These are phyloP conservation scores for Ustilaginoidea virens DNA, from an alignment of 2,329 filamentous ascomycete genomes.

Conservation along the genomic window DNA sequence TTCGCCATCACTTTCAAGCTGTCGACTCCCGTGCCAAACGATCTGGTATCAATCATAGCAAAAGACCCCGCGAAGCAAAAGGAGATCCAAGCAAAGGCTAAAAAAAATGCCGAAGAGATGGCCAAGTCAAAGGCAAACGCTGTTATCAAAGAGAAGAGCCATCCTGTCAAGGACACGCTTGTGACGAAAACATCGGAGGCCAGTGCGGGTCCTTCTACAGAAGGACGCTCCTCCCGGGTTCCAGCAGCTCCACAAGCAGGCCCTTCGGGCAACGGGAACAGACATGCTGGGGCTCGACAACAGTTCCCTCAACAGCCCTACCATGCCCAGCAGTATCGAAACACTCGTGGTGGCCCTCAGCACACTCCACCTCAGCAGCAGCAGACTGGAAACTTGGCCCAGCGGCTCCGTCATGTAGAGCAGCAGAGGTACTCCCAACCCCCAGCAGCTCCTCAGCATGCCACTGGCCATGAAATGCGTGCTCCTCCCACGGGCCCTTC, in stretches of 20 bases:
- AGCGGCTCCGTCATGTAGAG: constrained; percentile 36
- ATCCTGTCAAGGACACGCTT: constrained; percentile 25
- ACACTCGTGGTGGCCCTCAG: constrained; percentile 28
- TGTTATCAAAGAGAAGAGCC: constrained; percentile 25
- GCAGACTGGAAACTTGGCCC: constrained; percentile 28
- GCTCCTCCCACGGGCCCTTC: constrained; percentile 61
- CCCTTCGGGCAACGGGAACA: constrained; percentile 15
- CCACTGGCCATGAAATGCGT: constrained; percentile 48
- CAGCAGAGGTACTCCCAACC: constrained; percentile 33
- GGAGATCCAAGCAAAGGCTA: constrained; percentile 79
- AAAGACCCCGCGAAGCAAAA: constrained; percentile 94
- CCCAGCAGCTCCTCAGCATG: constrained; percentile 29
- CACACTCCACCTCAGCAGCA: constrained; percentile 25
- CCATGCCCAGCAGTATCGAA: constrained; percentile 30
- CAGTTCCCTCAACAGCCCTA: constrained; percentile 31
- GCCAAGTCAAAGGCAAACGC: constrained; percentile 37
- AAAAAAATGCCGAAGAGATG: constrained; percentile 54
- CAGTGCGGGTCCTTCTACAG: constrained; percentile 8
- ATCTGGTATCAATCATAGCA: constrained; percentile 86
- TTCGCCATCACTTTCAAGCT: constrained; percentile 93
- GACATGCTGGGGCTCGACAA: constrained; percentile 32
- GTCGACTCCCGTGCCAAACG: constrained; percentile 76
- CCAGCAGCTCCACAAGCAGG: constrained; percentile 18
- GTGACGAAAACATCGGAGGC: constrained; percentile 21
- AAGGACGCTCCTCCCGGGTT: constrained; percentile 17